Percentiles rank a stretch among this genome's conserved stretches.
Evolutionary conservation across 768 basidiomycete species (phyloP).

Genomic region (Cystoderma amianthinum): DNA sequence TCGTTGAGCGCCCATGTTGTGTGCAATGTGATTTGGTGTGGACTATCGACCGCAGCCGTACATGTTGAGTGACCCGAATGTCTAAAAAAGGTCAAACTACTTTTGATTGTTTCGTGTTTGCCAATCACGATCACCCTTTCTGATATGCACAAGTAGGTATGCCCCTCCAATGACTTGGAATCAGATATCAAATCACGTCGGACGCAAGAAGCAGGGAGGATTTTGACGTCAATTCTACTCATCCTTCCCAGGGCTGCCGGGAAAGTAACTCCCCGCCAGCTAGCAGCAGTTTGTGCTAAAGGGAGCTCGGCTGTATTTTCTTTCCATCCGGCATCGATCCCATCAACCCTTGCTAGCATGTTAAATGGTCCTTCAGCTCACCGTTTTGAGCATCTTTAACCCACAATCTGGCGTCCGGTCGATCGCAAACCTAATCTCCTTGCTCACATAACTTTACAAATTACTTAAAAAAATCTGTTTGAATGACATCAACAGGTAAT

Average conservation of each 20-base stretch:
- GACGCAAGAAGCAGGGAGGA: neutral
- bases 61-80: too few relatives aligned
- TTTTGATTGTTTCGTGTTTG: too few relatives aligned
- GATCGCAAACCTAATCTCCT: constrained; percentile 29
- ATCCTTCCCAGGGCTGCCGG: neutral
- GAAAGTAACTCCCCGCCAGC: neutral
- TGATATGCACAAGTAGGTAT: neutral
- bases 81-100: too few relatives aligned
- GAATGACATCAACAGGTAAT: too few relatives aligned
- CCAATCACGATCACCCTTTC: constrained; percentile 5
- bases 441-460: constrained; percentile 19
- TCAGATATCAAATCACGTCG: neutral
- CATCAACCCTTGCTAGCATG: too few relatives aligned
- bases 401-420: constrained; percentile 11
- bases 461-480: too few relatives aligned
- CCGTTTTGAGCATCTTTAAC: constrained; percentile 7
- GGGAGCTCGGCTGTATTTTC: constrained; percentile 1
- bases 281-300: neutral
- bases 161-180: too few relatives aligned
- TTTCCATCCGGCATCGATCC: constrained; percentile 9
- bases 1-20: too few relatives aligned
- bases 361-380: constrained; percentile 3
- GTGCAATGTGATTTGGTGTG: too few relatives aligned
- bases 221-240: constrained; percentile 7
- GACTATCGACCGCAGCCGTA: too few relatives aligned